Conservation (phyloP, 148 eudicot species). For the Cornus kousa region DNA sequence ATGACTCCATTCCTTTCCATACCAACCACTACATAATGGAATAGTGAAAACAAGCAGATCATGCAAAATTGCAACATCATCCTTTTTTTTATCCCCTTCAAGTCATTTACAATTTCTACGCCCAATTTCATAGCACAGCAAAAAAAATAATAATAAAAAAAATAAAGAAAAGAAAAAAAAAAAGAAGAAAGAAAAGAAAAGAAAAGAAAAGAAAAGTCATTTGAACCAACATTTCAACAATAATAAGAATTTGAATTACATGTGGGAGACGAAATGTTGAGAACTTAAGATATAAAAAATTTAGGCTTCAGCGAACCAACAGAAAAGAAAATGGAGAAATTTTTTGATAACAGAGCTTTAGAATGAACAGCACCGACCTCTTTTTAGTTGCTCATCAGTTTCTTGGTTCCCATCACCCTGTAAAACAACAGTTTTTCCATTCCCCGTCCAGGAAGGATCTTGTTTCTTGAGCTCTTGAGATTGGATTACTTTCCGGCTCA, state of each 20-base stretch:
- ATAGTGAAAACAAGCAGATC: not conserved
- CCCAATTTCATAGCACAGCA: slow-evolving; percentile 1
- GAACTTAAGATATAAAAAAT: too few species aligned
- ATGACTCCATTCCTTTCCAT: not conserved
- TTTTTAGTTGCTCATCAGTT: slow-evolving; percentile 26
- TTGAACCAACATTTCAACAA: not conserved
- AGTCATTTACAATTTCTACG: slow-evolving; percentile 10
- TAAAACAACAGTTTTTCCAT: slow-evolving; percentile 77
- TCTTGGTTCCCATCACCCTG: slow-evolving; percentile 40
- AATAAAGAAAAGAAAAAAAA: too few species aligned
- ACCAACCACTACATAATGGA: not conserved
- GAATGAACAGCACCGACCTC: slow-evolving; percentile 48
- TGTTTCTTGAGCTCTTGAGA: slow-evolving; percentile 68
- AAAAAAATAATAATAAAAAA: too few species aligned
- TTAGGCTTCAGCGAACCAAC: not conserved
- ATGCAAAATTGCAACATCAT: not conserved
- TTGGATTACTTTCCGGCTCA: slow-evolving; percentile 86
- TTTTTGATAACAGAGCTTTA: not conserved
- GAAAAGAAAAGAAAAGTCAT: not conserved
- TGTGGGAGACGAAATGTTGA: not conserved
- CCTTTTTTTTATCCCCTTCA: not conserved
- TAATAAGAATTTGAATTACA: slow-evolving; percentile 8
- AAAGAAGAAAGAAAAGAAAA: too few species aligned
- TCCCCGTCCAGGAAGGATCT: slow-evolving; percentile 53
- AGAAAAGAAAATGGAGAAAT: not conserved